These are phyloP conservation scores for Xylariales sp. DNA, from an alignment of 2,329 filamentous ascomycete genomes.

Conservation along the genomic window DNA sequence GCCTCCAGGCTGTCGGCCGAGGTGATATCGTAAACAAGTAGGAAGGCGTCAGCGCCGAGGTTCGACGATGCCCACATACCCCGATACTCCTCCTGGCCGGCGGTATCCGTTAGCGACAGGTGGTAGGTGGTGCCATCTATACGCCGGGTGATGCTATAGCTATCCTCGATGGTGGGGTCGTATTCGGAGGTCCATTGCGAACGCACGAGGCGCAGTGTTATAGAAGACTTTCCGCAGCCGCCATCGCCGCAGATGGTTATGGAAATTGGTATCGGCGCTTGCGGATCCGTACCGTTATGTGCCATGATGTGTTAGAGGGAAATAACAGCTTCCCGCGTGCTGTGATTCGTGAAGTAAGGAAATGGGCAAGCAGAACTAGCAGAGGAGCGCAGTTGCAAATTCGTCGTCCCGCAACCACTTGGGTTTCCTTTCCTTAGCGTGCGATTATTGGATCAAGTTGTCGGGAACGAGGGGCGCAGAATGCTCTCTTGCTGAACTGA, in stretches of 20 bases:
- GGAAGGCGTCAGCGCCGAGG: conserved; percentile 74
- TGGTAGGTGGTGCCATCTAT: conserved; percentile 80
- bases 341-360: too few relatives aligned
- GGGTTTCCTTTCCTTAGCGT: too few relatives aligned
- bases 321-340: too few relatives aligned
- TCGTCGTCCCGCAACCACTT: too few relatives aligned
- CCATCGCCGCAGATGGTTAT: conserved; percentile 87
- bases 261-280: conserved; percentile 53
- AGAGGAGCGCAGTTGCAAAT: too few relatives aligned
- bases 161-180: conserved; percentile 78
- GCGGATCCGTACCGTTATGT: too few relatives aligned
- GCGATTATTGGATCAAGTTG: too few relatives aligned
- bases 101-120: conserved; percentile 75
- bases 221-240: conserved; percentile 80
- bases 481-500: too few relatives aligned
- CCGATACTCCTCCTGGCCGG: conserved; percentile 86
- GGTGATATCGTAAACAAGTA: conserved; percentile 87
- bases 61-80: conserved; percentile 81
- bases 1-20: conserved; percentile 62
- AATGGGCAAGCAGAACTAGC: too few relatives aligned
- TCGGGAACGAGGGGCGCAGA: too few relatives aligned
- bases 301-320: too few relatives aligned
- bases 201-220: conserved; percentile 76
- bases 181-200: conserved; percentile 83
- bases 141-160: conserved; percentile 75